phyloP scores from a whole-genome alignment of 2,329 filamentous ascomycete species.

The Colletotrichum limetticola region DNA sequence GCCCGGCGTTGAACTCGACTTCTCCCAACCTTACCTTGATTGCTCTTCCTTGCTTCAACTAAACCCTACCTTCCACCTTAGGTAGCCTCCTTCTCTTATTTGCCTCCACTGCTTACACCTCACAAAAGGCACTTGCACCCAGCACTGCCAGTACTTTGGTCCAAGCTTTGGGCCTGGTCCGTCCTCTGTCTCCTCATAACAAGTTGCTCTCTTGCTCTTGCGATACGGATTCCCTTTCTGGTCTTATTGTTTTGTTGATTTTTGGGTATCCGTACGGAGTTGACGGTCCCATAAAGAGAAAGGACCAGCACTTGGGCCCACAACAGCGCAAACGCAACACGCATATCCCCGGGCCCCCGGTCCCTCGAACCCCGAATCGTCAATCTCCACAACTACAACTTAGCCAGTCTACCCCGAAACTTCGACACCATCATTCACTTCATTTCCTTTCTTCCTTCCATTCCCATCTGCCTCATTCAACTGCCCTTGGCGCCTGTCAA shows the following conservation, averaged over 20 bases:
- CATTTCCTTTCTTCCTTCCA: neutral
- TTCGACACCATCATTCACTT: constrained; percentile 18
- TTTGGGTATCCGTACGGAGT: neutral
- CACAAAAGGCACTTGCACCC: neutral
- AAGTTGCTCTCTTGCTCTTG: neutral
- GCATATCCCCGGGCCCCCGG: neutral
- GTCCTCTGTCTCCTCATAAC: neutral
- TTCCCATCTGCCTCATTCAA: neutral
- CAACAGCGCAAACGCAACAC: neutral
- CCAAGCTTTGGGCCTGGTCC: neutral
- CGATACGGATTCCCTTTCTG: neutral
- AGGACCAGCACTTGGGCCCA: neutral
- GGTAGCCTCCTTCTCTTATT: neutral
- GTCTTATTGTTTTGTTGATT: neutral
- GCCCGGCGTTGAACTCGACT: neutral
- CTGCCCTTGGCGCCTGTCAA: neutral
- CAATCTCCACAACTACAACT: constrained; percentile 23
- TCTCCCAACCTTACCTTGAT: neutral
- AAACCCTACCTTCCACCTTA: no score
- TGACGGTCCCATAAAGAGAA: neutral
- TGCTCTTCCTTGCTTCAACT: neutral
- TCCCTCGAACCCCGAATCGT: constrained; percentile 22
- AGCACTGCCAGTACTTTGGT: neutral
- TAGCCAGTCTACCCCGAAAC: constrained; percentile 22
- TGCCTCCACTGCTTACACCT: neutral